These are phyloP conservation scores for Cairneyella variabilis DNA, from an alignment of 495 filamentous ascomycete species.

Conservation along the genomic window DNA sequence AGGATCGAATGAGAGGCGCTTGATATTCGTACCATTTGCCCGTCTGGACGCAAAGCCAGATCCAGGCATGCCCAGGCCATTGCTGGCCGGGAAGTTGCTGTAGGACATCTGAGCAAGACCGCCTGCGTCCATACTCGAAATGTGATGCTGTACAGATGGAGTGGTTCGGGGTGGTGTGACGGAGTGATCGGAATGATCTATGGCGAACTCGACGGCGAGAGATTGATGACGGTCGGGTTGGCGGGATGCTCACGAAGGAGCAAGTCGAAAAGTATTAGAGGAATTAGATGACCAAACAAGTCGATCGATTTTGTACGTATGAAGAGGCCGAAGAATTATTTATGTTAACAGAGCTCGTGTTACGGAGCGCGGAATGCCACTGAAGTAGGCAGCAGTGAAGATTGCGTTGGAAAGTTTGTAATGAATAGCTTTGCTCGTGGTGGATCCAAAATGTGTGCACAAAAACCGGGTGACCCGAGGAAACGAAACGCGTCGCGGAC, in stretches of 20 bases:
- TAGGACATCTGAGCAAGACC: constrained; percentile 99
- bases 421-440: constrained; percentile 20
- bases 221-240: constrained; percentile 18
- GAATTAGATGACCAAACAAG: constrained; percentile 23
- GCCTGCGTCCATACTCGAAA: constrained; percentile 92
- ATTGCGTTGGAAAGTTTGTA: constrained; percentile 9
- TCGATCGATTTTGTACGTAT: constrained; percentile 24
- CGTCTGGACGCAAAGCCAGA: constrained; percentile 79
- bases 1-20: constrained; percentile 74
- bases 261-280: constrained; percentile 22
- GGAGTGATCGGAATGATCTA: constrained; percentile 3
- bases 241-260: constrained; percentile 11
- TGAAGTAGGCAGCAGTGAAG: constrained; percentile 22
- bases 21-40: constrained; percentile 76
- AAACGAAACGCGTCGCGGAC: constrained; percentile 22
- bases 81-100: constrained; percentile 66
- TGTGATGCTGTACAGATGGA: constrained; percentile 22
- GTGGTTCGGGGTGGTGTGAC: not conserved
- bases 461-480: constrained; percentile 16
- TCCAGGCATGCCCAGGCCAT: constrained; percentile 68
- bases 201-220: constrained; percentile 19
- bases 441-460: constrained; percentile 21
- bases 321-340: constrained; percentile 22
- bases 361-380: constrained; percentile 21
- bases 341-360: constrained; percentile 21